Base-by-base conservation (phyloP, 306 rosid genomes). In the Prinsepia uniflora region DNA sequence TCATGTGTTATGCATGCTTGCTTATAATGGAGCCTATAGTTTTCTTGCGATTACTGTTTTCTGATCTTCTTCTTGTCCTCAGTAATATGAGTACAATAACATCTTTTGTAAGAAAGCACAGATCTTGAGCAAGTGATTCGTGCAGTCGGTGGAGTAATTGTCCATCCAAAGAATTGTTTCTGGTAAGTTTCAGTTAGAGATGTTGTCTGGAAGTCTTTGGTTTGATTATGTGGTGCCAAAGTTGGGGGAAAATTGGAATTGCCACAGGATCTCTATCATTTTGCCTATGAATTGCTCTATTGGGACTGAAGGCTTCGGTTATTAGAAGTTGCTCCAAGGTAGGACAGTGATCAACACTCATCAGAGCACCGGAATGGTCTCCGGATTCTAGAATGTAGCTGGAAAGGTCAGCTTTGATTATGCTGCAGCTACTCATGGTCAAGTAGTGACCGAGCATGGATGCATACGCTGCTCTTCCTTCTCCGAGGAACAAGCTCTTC, bases 1-100 rank as follows among this genome's bases (percentile, higher is more conserved):
- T 71, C 68, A 42, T 74, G 56, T 70, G 44, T 65, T 61, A 48
- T 24, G 40, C 73, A 61, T 72, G 22, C 12, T 47, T 49, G 18
- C 41, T 22, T n/a, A 56, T 39, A 49, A 41, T 8, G 63, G 46
- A 49, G 49, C 49, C 50, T 18, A 7, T 47, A 42, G 24, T 18
- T 48, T 36, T 55, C 22, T 53, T 50, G 39, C 13, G 18, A n/a
- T 22, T 65, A 19, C 71, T 53, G 15, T n/a, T 50, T 65, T 40
- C 62, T 73, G 42, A 63, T 53, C 40, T 19, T 69, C 63, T 19
- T 40, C 39, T 56, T 24, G 63, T 36, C 5, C 17, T 34, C n/a
- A 12, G 30, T 50, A 6, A 12, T 10, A 43, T 5, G 40, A 4
- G 22, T 53, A 42, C 46, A 55, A 54, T 70, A 70, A 20, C 42